phyloP scores from a whole-genome alignment of 306 rosid genomes.

The Delonix regia region DNA sequence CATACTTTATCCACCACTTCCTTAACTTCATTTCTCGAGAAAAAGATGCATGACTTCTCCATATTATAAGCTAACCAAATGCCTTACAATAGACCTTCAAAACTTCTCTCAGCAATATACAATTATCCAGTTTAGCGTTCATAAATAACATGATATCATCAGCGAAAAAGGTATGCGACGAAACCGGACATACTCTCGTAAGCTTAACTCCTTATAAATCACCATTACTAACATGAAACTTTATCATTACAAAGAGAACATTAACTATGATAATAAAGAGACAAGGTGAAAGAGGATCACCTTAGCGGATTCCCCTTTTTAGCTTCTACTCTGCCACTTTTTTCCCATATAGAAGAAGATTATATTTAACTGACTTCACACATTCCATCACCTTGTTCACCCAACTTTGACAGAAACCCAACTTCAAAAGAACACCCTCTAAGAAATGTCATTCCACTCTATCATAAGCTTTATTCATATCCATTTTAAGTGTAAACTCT shows the following conservation, averaged over 20 bases:
- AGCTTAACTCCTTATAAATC: background rate
- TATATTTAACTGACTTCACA: no score
- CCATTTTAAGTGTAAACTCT: background rate
- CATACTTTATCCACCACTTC: no score
- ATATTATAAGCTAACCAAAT: no score
- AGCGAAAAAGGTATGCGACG: background rate
- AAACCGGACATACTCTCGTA: no score
- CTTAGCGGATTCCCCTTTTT: background rate
- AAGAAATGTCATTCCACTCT: background rate
- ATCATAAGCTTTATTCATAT: background rate
- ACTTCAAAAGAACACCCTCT: background rate
- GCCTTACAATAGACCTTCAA: background rate
- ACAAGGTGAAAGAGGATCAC: background rate
- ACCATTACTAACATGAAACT: background rate
- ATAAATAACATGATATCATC: background rate
- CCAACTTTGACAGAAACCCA: background rate
- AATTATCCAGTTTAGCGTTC: background rate
- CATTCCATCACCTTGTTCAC: no score
- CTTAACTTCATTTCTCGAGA: no score
- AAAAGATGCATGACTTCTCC: no score
- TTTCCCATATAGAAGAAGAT: no score
- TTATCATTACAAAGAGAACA: background rate
- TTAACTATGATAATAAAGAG: no score
- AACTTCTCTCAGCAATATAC: background rate
- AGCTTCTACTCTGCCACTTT: no score